A percentile compares a stretch with the other conserved stretches of the same genome.
Evolutionary conservation across 2,329 filamentous ascomycete genomes (phyloP).

Genomic region (Scedosporium dehoogii): DNA sequence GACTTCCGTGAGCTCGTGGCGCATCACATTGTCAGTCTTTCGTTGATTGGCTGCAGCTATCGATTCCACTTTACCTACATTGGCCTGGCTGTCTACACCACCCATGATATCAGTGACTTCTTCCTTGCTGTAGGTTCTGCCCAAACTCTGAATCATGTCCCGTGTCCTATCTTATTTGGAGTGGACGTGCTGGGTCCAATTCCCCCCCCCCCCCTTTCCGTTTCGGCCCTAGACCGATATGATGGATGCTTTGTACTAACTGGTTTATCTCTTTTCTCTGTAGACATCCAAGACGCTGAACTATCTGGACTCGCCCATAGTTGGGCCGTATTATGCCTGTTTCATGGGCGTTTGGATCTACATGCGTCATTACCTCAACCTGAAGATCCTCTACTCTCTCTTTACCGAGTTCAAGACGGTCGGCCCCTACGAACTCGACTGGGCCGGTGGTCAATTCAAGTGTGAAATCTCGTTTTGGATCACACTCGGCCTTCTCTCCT

Average conservation of each 20-base stretch:
- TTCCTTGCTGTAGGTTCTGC: conserved; percentile 71
- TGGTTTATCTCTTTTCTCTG: background rate
- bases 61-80: conserved; percentile 97
- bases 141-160: background rate
- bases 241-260: conserved; percentile 7
- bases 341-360: conserved; percentile 86
- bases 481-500: conserved; percentile 52
- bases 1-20: conserved; percentile 90
- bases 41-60: conserved; percentile 79
- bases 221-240: background rate
- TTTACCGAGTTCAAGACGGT: conserved; percentile 67
- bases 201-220: too few relatives aligned
- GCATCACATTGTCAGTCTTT: conserved; percentile 82
- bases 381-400: conserved; percentile 65
- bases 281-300: conserved; percentile 87
- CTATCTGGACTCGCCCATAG: conserved; percentile 71
- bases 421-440: conserved; percentile 66
- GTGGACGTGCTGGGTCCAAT: background rate
- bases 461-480: conserved; percentile 61
- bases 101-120: conserved; percentile 90
- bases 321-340: conserved; percentile 72
- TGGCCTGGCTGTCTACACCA: conserved; percentile 85
- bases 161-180: background rate
- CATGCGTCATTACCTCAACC: conserved; percentile 75
- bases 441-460: conserved; percentile 70